Conservation (phyloP, 805 yeast species). For the Barnettozyma salicaria region DNA sequence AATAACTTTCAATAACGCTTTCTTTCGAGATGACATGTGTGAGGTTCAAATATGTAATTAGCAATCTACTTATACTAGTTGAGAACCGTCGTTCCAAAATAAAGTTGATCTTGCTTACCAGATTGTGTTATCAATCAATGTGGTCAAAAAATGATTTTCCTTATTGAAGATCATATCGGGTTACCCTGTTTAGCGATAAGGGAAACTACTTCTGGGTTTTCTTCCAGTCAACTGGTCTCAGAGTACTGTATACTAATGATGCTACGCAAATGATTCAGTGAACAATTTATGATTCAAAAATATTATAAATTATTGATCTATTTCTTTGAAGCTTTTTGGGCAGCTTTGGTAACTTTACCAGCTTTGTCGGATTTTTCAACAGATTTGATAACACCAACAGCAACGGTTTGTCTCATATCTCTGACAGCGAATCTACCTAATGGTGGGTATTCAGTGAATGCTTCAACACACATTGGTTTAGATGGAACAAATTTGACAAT, state of each 20-base stretch:
- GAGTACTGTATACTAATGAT: too few species aligned
- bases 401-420: slow-evolving; percentile 99
- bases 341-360: slow-evolving; percentile 97
- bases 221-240: too few species aligned
- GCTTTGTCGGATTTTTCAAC: slow-evolving; percentile 82
- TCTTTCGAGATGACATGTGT: slow-evolving; percentile 45
- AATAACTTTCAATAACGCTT: slow-evolving; percentile 77
- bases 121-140: too few species aligned
- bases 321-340: slow-evolving; percentile 35
- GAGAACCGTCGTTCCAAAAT: slow-evolving; percentile 1
- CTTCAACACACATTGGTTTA: slow-evolving; percentile 95
- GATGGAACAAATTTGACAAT: slow-evolving; percentile 83
- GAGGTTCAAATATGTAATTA: not conserved
- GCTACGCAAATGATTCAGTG: too few species aligned
- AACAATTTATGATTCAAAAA: too few species aligned
- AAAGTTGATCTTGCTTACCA: too few species aligned
- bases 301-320: too few species aligned
- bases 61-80: not conserved
- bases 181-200: too few species aligned
- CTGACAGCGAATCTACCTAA: slow-evolving; percentile 98
- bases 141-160: too few species aligned
- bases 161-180: too few species aligned
- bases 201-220: too few species aligned
- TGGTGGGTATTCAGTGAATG: slow-evolving; percentile 95
- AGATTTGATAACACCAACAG: slow-evolving; percentile 98